A percentile compares a stretch with the other conserved stretches of the same genome.
Evolutionary conservation across 1,284 basidiomycete genomes (phyloP).

Genomic region (Amylostereum areolatum): DNA sequence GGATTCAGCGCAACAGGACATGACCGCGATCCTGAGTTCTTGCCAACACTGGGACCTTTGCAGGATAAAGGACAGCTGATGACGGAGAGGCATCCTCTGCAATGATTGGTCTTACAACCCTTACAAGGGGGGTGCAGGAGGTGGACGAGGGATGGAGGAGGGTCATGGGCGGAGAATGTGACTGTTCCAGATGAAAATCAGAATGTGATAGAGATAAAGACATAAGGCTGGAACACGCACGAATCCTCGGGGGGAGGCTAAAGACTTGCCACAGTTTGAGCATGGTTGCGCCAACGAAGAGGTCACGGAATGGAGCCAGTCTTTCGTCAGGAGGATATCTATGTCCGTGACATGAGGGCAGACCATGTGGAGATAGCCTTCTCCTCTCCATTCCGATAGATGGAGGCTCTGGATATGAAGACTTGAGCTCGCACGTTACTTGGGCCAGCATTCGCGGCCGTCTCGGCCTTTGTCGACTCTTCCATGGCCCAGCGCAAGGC

Average conservation of each 20-base stretch:
- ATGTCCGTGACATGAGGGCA: neutral
- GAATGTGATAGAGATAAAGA: neutral
- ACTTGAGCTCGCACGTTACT: neutral
- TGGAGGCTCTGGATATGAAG: too few species aligned
- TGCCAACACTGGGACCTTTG: slow-evolving; percentile 29
- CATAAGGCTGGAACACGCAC: slow-evolving; percentile 20
- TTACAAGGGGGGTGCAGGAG: slow-evolving; percentile 39
- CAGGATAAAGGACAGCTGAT: slow-evolving; percentile 33
- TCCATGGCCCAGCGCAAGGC: neutral
- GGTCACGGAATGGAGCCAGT: slow-evolving; percentile 22
- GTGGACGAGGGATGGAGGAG: slow-evolving; percentile 28
- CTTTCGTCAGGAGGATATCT: slow-evolving; percentile 24
- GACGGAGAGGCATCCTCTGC: slow-evolving; percentile 40
- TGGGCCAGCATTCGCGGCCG: neutral
- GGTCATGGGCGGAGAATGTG: slow-evolving; percentile 27
- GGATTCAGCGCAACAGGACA: slow-evolving; percentile 40
- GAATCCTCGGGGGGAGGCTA: slow-evolving; percentile 32
- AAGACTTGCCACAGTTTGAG: slow-evolving; percentile 26
- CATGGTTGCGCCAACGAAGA: slow-evolving; percentile 30
- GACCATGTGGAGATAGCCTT: neutral
- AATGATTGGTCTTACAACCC: slow-evolving; percentile 37
- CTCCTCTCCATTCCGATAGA: too few species aligned
- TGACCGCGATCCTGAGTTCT: slow-evolving; percentile 24
- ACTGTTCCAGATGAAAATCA: slow-evolving; percentile 21
- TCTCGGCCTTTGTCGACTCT: neutral